Evolutionary conservation across 2,329 filamentous ascomycete genomes (phyloP).

Genomic region (Talaromyces piceae): DNA sequence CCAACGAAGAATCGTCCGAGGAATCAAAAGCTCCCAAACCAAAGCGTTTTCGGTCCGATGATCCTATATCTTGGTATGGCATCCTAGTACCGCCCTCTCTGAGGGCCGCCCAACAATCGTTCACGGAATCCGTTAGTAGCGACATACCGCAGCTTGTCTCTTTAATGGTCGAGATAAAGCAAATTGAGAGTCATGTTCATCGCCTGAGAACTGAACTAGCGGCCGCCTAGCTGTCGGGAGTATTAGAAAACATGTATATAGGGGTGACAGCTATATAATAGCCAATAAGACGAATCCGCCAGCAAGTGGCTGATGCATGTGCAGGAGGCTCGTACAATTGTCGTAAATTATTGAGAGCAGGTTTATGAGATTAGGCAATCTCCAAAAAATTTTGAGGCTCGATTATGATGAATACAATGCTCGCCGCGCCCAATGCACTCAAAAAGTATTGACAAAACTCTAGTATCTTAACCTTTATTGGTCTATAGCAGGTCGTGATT

Average conservation of each 20-base stretch:
- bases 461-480: too few relatives aligned
- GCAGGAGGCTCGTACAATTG: too few relatives aligned
- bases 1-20: neutral
- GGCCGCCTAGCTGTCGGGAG: neutral
- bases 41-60: slow-evolving; percentile 24
- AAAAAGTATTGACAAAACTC: too few relatives aligned
- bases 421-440: too few relatives aligned
- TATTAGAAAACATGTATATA: neutral
- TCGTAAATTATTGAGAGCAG: too few relatives aligned
- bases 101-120: slow-evolving; percentile 37
- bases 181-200: slow-evolving; percentile 32
- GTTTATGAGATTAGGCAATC: too few relatives aligned
- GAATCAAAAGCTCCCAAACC: slow-evolving; percentile 8
- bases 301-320: too few relatives aligned
- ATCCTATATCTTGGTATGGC: slow-evolving; percentile 45
- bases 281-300: too few relatives aligned
- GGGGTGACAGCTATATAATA: too few relatives aligned
- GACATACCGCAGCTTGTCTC: slow-evolving; percentile 31
- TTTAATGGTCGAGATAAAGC: slow-evolving; percentile 33
- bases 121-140: slow-evolving; percentile 31
- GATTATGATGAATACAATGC: too few relatives aligned
- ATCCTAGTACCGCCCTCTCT: slow-evolving; percentile 40
- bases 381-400: too few relatives aligned
- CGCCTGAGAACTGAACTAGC: slow-evolving; percentile 20
- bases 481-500: too few relatives aligned